These are phyloP conservation scores for Trichosphaerium sp. DNA, from an alignment of 78 protist species.

Conservation along the genomic window DNA sequence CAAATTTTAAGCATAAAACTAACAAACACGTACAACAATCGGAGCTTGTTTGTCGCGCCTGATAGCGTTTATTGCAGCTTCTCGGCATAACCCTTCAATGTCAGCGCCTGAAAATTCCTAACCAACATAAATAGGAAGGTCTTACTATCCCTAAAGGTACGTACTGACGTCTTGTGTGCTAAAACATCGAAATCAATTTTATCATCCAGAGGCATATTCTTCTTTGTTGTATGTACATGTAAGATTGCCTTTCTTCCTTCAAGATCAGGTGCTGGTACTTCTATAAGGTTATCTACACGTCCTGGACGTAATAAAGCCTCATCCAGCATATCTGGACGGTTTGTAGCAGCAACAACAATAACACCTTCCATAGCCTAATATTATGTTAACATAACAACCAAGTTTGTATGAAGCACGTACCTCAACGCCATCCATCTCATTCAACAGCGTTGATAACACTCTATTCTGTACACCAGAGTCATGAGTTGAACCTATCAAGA, in stretches of 20 bases:
- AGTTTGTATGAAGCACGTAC: too few relatives aligned
- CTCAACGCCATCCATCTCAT: constrained; percentile 80
- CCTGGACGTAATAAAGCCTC: constrained; percentile 68
- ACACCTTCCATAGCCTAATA: constrained; percentile 9
- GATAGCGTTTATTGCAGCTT: constrained; percentile 50
- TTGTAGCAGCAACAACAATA: constrained; percentile 49
- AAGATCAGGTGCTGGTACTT: constrained; percentile 35
- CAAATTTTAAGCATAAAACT: too few relatives aligned
- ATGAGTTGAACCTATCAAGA: neutral
- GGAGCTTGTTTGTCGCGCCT: neutral
- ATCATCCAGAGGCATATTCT: constrained; percentile 3
- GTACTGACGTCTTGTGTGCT: neutral
- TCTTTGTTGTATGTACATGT: constrained; percentile 24
- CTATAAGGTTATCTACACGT: constrained; percentile 38
- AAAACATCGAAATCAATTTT: constrained; percentile 19
- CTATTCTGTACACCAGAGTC: constrained; percentile 11
- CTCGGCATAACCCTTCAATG: constrained; percentile 47
- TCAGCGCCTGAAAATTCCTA: constrained; percentile 74
- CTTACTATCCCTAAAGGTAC: too few relatives aligned
- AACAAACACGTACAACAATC: too few relatives aligned
- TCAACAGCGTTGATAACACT: constrained; percentile 51
- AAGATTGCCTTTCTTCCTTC: constrained; percentile 20
- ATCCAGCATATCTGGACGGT: constrained; percentile 61
- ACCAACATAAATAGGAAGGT: too few relatives aligned
- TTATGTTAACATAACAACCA: neutral